Base-by-base conservation (phyloP, 2,329 filamentous ascomycete genomes). In the Sporothrix phasma region DNA sequence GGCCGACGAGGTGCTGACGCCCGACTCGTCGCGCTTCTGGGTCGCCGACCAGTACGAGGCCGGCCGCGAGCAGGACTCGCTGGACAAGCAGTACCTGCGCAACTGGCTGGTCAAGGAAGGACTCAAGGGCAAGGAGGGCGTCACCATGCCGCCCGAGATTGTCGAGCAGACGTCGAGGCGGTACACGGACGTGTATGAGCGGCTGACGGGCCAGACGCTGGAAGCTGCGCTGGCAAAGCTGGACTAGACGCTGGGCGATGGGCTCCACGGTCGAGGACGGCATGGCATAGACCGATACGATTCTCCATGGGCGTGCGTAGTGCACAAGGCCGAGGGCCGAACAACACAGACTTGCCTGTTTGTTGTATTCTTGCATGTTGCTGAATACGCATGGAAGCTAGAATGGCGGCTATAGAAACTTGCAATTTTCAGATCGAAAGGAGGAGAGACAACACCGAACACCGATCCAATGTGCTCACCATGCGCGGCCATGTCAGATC, bases 11-110 rank as follows among this genome's bases (percentile, higher is more conserved):
- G 90, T 95, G 24, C 78, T 96, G 56, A 95, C 91, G 7, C 91
- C 92, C 2, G 88, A 91, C 73, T 88, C 84, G 63, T 93, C 88
- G 60, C 84, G 92, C 17, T 96, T 96, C 81, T 97, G 93, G 92
- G 86, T 87, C 0, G 84, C 82, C 67, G 85, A 85, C 49, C 80
- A 80, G 53, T 95, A 93, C 73, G 81, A 86, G 72, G 76, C 89
- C 19, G 92, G 92, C 1, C 81, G 80, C 67, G 82, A 88, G 64
- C 91, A 95, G 78, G 82, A 88, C 63, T 94, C 89, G 76, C 94
- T 93, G 69, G 92, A 97, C 74, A 97, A 97, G 81, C 88, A 92
- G 77, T 87, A 82, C 71, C 74, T 96, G 69, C 80, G 92, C 41
- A 87, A 97, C 76, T 97, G 91, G 89, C 75, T 97, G 70, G 88